Evolutionary conservation across 768 basidiomycete genomes (phyloP).

Genomic region (Nevesoporus exiguus): DNA sequence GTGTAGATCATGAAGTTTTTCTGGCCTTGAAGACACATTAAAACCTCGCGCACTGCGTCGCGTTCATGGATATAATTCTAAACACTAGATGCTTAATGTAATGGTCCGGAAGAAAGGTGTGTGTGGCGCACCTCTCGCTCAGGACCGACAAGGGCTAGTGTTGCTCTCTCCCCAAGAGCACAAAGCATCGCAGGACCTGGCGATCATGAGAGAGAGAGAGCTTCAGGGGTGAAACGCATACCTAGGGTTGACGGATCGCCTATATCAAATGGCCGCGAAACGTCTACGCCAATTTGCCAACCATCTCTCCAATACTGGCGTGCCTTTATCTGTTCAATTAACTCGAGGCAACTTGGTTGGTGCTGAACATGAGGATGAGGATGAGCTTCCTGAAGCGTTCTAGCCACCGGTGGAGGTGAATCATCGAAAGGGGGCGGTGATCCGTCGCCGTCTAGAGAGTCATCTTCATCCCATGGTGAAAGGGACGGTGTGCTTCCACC

Average conservation of each 20-base stretch:
- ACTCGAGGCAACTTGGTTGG: conserved; percentile 37
- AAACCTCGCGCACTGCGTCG: conserved; percentile 72
- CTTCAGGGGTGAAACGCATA: conserved; percentile 21
- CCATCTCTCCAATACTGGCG: conserved; percentile 74
- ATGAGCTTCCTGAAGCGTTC: not conserved
- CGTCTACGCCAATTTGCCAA: conserved; percentile 51
- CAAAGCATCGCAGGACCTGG: conserved; percentile 46
- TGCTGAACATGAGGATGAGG: not conserved
- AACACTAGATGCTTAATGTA: not conserved
- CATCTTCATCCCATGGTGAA: conserved; percentile 61
- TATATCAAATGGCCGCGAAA: conserved; percentile 50
- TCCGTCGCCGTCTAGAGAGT: conserved; percentile 27
- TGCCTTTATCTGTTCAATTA: conserved; percentile 58
- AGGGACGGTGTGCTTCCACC: conserved; percentile 64
- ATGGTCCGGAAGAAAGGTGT: not conserved
- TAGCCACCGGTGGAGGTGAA: conserved; percentile 5
- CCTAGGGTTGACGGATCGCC: conserved; percentile 75
- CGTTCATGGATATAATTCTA: conserved; percentile 73
- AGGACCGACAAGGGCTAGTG: conserved; percentile 39
- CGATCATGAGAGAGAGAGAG: not conserved
- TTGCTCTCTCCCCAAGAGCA: conserved; percentile 36
- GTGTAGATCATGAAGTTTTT: conserved; percentile 53
- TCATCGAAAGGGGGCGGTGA: conserved; percentile 12
- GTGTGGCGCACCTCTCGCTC: conserved; percentile 38
- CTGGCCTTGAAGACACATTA: conserved; percentile 73